These are phyloP conservation scores for Trichoderma brevicompactum DNA, from an alignment of 2,329 filamentous ascomycete species.

Conservation along the genomic window DNA sequence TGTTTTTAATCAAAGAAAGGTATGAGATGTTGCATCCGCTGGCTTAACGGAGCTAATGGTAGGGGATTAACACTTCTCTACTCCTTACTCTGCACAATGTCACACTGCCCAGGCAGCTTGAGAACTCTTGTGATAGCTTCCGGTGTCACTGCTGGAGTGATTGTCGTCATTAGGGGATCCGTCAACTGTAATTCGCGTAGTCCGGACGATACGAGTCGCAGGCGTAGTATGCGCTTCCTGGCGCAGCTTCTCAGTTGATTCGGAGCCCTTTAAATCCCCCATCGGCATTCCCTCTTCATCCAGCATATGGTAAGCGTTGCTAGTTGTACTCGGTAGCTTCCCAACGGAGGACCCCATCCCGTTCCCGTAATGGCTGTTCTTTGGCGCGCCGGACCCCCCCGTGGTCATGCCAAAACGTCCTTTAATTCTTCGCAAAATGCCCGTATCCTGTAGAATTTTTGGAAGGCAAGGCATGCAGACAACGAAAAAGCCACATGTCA, in stretches of 20 bases:
- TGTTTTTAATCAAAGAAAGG: neutral
- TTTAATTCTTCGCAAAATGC: neutral
- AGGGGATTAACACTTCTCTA: neutral
- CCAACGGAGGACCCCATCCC: neutral
- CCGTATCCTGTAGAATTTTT: neutral
- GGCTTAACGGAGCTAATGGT: neutral
- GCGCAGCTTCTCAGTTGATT: neutral
- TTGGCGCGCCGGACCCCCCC: neutral
- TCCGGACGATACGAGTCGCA: neutral
- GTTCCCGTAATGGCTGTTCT: neutral
- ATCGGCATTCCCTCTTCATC: neutral
- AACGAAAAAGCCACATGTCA: neutral
- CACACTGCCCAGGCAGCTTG: neutral
- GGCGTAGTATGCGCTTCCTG: neutral
- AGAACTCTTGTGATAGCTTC: neutral
- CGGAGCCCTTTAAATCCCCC: neutral
- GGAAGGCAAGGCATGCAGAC: slow-evolving; percentile 2
- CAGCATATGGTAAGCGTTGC: neutral
- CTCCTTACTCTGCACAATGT: neutral
- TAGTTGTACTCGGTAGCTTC: neutral
- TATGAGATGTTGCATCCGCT: neutral
- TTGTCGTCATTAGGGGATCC: neutral
- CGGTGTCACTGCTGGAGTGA: neutral
- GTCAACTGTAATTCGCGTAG: neutral
- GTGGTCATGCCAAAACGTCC: neutral